phyloP scores from a whole-genome alignment of 495 filamentous ascomycete genomes.

The Hypoxylon subgilvum region DNA sequence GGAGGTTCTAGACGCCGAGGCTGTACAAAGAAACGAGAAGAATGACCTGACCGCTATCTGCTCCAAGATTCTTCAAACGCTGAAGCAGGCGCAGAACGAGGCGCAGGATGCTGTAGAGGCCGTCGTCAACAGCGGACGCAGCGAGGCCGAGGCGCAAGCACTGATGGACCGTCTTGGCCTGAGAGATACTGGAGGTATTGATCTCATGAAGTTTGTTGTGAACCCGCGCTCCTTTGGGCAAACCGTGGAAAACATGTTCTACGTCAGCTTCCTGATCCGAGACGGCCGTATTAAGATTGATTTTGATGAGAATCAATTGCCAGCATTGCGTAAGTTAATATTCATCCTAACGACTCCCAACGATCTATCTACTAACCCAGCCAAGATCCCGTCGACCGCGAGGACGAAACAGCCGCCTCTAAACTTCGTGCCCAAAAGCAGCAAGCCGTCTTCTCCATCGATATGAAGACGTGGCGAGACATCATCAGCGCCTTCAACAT shows the following conservation, averaged over 20 bases:
- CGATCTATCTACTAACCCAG: conserved; percentile 13
- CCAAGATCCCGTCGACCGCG: conserved; percentile 33
- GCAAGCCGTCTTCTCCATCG: conserved; percentile 83
- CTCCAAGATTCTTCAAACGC: conserved; percentile 64
- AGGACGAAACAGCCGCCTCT: conserved; percentile 31
- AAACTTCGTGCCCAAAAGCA: conserved; percentile 64
- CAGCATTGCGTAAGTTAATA: conserved; percentile 69
- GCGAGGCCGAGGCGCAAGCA: conserved; percentile 40
- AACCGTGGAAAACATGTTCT: conserved; percentile 96
- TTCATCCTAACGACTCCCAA: conserved; percentile 2
- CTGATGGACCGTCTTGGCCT: conserved; percentile 62
- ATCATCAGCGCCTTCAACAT: conserved; percentile 77
- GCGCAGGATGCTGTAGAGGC: conserved; percentile 52
- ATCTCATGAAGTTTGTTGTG: conserved; percentile 81
- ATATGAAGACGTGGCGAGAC: conserved; percentile 80
- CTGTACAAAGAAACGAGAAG: conserved; percentile 74
- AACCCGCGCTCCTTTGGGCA: conserved; percentile 92
- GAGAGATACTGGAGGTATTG: conserved; percentile 67
- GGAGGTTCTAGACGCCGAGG: conserved; percentile 71
- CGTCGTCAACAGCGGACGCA: conserved; percentile 35
- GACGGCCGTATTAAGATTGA: conserved; percentile 77
- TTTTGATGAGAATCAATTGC: conserved; percentile 68
- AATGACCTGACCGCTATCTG: conserved; percentile 73
- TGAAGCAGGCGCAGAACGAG: conserved; percentile 48
- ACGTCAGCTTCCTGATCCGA: conserved; percentile 89